These are phyloP conservation scores for Fusarium euwallaceae DNA, from an alignment of 2,329 filamentous ascomycete species.

Conservation along the genomic window DNA sequence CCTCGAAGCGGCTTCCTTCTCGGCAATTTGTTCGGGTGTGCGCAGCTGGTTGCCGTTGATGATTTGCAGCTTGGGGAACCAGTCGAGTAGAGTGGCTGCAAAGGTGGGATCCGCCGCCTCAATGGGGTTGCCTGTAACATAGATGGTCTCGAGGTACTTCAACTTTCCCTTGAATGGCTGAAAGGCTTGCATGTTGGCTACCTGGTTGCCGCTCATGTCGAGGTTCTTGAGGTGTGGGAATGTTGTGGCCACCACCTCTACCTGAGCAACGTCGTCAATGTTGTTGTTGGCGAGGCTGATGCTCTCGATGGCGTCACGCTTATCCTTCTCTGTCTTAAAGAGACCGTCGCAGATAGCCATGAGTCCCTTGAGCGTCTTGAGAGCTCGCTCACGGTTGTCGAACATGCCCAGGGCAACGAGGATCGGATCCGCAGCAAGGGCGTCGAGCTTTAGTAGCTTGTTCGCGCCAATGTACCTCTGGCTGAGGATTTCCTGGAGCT, in stretches of 20 bases:
- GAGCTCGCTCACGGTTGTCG: constrained; percentile 74
- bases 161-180: constrained; percentile 85
- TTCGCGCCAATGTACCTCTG: constrained; percentile 77
- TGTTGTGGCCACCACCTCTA: constrained; percentile 81
- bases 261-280: constrained; percentile 77
- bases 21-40: constrained; percentile 76
- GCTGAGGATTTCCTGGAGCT: constrained; percentile 78
- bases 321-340: constrained; percentile 79
- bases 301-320: constrained; percentile 83
- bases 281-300: constrained; percentile 87
- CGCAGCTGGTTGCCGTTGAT: constrained; percentile 83
- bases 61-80: constrained; percentile 85
- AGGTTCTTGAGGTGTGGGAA: constrained; percentile 90
- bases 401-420: constrained; percentile 83
- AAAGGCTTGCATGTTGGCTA: constrained; percentile 76
- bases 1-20: constrained; percentile 62
- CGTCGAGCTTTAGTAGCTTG: constrained; percentile 88
- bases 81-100: constrained; percentile 77
- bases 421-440: constrained; percentile 78
- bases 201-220: constrained; percentile 87
- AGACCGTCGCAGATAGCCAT: constrained; percentile 87
- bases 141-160: constrained; percentile 81
- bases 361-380: constrained; percentile 92
- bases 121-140: constrained; percentile 83
- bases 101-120: constrained; percentile 71